Base-by-base conservation (phyloP, 805 yeast genomes). In the Wickerhamomyces queroliae region DNA sequence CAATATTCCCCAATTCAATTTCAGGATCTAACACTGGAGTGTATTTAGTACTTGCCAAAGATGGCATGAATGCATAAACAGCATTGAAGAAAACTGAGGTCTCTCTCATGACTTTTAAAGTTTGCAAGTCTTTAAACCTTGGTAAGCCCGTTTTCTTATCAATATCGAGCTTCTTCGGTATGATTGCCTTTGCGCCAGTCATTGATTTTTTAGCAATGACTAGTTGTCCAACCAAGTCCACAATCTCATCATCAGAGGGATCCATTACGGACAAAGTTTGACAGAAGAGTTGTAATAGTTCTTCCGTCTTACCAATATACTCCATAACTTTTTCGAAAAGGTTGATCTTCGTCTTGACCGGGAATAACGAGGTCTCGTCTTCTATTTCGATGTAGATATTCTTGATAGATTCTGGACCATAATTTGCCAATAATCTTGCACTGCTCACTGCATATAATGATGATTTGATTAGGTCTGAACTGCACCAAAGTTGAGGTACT, bases 391-490 rank as follows among this genome's bases (percentile, higher is more conserved):
- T 34, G 19, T 47, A 47, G 5, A 49, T 31, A 27, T 44, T 43
- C 5, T 43, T 32, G 7, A 49, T 40, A 18, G 43, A 38, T 16
- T 40, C 42, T 11, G 44, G 38, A 15, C 42, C 39, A 41, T 48
- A 49, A 23, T 46, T 41, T 10, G 48, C 40, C 45, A 53, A 46
- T 6, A 53, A 43, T 29, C 47, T 42, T 31, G 49, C 37, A 12
- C 52, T 41, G 12, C 54, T 35, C 5, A 50, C 24, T 2, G 58
- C 48, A 9, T 47, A 47, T 19, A 52, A 39, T 2, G 55, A 42
- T 20, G 21, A 38, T 19, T 40, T 45, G 26, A 52, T 32, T 33
- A 52, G 26, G 4, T 35, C 40, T 4, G 53, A 48, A 3, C 36
- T 36, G 3, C 37, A 33, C 49, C 54, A 53, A 6, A 49, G 38